Percentiles rank a stretch among this genome's conserved stretches.
phyloP scores from a whole-genome alignment of 2,329 filamentous ascomycete species.

The Cladosporium oxysporum region DNA sequence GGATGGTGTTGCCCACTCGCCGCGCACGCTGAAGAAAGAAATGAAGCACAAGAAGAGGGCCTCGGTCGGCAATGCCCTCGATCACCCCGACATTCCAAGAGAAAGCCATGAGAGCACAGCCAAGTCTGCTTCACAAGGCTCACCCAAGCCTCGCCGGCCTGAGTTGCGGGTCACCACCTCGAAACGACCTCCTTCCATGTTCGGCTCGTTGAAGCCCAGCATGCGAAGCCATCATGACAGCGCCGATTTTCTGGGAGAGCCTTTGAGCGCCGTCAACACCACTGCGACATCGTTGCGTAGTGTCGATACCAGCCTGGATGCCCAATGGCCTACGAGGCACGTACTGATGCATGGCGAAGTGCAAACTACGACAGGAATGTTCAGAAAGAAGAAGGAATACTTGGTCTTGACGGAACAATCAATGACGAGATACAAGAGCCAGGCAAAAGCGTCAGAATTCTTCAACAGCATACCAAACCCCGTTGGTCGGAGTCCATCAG shows the following conservation, averaged over 20 bases:
- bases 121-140: conserved; percentile 26
- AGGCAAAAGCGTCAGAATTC: conserved; percentile 64
- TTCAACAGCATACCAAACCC: conserved; percentile 51
- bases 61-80: conserved; percentile 26
- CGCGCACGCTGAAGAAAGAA: conserved; percentile 32
- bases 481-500: conserved; percentile 45
- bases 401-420: conserved; percentile 70
- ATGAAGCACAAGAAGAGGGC: conserved; percentile 27
- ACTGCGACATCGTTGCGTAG: conserved; percentile 49
- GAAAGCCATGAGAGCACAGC: conserved; percentile 26
- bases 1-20: conserved; percentile 21
- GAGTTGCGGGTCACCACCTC: conserved; percentile 31
- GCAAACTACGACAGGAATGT: conserved; percentile 68
- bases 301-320: conserved; percentile 35
- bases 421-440: conserved; percentile 68
- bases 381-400: conserved; percentile 72
- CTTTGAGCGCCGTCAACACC: conserved; percentile 52
- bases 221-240: conserved; percentile 52
- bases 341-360: conserved; percentile 70
- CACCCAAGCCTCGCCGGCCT: conserved; percentile 31
- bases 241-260: conserved; percentile 42
- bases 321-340: conserved; percentile 37
- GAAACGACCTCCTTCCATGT: conserved; percentile 53
- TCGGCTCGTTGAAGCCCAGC: conserved; percentile 57
- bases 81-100: conserved; percentile 29